Percentiles rank a stretch among this genome's conserved stretches.
Evolutionary conservation across 768 basidiomycete species (phyloP).

Genomic region (Pulveroboletus sp.): DNA sequence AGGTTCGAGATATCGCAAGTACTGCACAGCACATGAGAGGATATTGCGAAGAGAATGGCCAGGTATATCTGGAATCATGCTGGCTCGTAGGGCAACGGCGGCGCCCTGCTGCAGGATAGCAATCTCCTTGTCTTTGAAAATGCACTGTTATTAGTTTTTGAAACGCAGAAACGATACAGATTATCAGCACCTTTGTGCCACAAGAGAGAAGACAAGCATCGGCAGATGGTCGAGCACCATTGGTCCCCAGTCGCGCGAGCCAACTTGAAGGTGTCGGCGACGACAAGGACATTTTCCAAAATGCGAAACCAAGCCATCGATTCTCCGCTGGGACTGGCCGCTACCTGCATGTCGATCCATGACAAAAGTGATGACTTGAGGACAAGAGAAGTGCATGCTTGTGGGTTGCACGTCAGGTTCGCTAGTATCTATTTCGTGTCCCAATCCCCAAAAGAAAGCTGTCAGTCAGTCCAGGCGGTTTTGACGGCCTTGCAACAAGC

Average conservation of each 20-base stretch:
- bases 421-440: slow-evolving; percentile 53
- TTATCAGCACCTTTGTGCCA: slow-evolving; percentile 9
- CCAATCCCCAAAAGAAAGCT: background rate
- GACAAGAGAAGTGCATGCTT: slow-evolving; percentile 67
- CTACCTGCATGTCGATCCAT: slow-evolving; percentile 79
- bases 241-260: slow-evolving; percentile 51
- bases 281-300: slow-evolving; percentile 55
- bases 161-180: background rate
- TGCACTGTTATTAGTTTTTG: background rate
- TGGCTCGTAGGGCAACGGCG: slow-evolving; percentile 34
- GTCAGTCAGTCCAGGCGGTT: background rate
- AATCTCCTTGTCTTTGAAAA: slow-evolving; percentile 16
- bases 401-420: slow-evolving; percentile 63
- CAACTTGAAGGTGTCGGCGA: slow-evolving; percentile 47
- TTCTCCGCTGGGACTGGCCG: slow-evolving; percentile 29
- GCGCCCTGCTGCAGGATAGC: slow-evolving; percentile 23
- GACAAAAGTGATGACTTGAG: slow-evolving; percentile 66
- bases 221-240: slow-evolving; percentile 53
- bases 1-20: slow-evolving; percentile 30
- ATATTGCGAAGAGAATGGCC: slow-evolving; percentile 27
- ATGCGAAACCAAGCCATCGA: slow-evolving; percentile 60
- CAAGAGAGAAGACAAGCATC: slow-evolving; percentile 40
- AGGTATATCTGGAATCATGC: slow-evolving; percentile 29
- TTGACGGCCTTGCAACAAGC: background rate
- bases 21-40: slow-evolving; percentile 26